phyloP scores from a whole-genome alignment of 257 asterid genomes.

The Knoxia roxburghii region DNA sequence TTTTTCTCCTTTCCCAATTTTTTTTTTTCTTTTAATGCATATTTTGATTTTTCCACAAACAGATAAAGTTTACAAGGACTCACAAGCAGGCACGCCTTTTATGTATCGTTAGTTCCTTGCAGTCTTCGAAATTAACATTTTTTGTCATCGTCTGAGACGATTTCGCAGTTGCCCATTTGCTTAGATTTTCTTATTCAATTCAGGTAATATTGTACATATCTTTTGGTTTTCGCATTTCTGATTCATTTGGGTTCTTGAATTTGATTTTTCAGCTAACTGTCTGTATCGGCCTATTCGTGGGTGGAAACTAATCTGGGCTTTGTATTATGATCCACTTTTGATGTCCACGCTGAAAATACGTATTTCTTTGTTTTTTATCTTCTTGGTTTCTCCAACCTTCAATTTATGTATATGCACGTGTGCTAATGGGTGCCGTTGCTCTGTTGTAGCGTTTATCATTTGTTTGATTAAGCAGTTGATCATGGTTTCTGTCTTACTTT shows the following conservation, averaged over 20 bases:
- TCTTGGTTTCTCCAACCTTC: not conserved
- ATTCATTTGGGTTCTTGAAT: not conserved
- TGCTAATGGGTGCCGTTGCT: not conserved
- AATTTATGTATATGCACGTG: not conserved
- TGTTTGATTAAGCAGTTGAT: not conserved
- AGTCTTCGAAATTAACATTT: slow-evolving; percentile 4
- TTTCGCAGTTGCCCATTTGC: not conserved
- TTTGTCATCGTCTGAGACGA: not conserved
- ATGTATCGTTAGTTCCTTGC: not conserved
- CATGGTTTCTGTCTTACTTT: too few relatives aligned
- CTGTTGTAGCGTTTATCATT: not conserved
- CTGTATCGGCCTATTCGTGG: not conserved
- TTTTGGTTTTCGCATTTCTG: not conserved
- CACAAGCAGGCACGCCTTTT: not conserved
- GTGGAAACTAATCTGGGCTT: not conserved
- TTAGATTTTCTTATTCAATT: not conserved
- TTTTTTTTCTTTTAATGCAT: not conserved
- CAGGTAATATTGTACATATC: not conserved
- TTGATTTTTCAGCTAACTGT: not conserved
- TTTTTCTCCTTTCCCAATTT: too few relatives aligned
- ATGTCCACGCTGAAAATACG: not conserved
- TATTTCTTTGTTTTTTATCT: not conserved
- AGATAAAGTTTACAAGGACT: not conserved
- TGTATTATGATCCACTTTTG: not conserved
- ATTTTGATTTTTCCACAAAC: slow-evolving; percentile 3